Conservation (phyloP, 2,329 filamentous ascomycete species). For the Talaromyces piceae region DNA sequence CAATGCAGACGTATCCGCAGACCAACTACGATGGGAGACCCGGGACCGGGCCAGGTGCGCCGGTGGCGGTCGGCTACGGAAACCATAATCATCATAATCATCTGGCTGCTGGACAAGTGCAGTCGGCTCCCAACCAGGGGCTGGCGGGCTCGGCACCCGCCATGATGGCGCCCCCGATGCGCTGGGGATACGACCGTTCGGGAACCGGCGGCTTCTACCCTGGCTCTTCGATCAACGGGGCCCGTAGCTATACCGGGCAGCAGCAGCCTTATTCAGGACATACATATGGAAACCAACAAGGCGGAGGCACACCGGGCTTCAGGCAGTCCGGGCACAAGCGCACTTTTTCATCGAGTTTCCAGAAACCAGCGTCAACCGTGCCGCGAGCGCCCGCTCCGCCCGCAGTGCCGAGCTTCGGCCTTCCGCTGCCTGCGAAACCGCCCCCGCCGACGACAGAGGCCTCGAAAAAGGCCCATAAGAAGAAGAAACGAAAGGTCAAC, state of each 20-base stretch:
- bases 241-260: constrained; percentile 15
- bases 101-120: too few relatives aligned
- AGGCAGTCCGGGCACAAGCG: constrained; percentile 27
- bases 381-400: constrained; percentile 33
- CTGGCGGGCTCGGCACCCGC: constrained; percentile 22
- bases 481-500: constrained; percentile 39
- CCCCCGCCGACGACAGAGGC: constrained; percentile 29
- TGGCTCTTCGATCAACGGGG: constrained; percentile 25
- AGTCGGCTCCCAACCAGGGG: not conserved
- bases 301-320: constrained; percentile 15
- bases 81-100: not conserved
- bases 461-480: constrained; percentile 27
- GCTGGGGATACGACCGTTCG: constrained; percentile 48
- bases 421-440: constrained; percentile 36
- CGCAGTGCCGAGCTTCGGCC: constrained; percentile 39
- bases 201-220: constrained; percentile 42
- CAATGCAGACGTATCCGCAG: constrained; percentile 19
- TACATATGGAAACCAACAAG: constrained; percentile 16
- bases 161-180: constrained; percentile 49
- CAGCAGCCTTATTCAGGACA: constrained; percentile 14
- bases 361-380: constrained; percentile 22
- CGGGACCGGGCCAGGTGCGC: not conserved
- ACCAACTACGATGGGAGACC: constrained; percentile 1
- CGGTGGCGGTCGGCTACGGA: not conserved
- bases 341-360: constrained; percentile 30